These are phyloP conservation scores for Diaporthe vexans DNA, from an alignment of 2,329 filamentous ascomycete genomes.

Conservation along the genomic window DNA sequence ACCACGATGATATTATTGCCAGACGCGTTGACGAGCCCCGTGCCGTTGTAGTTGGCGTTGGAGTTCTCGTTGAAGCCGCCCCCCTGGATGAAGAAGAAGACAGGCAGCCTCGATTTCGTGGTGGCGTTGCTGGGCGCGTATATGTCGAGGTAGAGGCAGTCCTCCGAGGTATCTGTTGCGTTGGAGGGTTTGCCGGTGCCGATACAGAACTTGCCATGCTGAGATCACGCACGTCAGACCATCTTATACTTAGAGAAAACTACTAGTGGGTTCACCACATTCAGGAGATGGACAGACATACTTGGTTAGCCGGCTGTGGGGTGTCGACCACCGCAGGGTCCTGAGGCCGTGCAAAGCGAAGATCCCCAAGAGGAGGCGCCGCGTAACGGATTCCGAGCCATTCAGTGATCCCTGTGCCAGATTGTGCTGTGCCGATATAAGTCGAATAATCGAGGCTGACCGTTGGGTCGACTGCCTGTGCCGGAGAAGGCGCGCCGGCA, in stretches of 20 bases:
- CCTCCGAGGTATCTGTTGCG: slow-evolving; percentile 62
- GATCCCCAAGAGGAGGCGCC: slow-evolving; percentile 72
- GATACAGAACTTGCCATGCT: slow-evolving; percentile 49
- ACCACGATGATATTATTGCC: slow-evolving; percentile 76
- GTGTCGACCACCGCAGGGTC: slow-evolving; percentile 66
- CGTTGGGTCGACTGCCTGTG: slow-evolving; percentile 31
- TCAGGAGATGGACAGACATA: slow-evolving; percentile 46
- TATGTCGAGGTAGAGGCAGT: slow-evolving; percentile 79
- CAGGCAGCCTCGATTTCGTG: slow-evolving; percentile 56
- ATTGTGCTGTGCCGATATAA: slow-evolving; percentile 39
- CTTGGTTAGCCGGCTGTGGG: slow-evolving; percentile 66
- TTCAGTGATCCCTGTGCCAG: slow-evolving; percentile 36
- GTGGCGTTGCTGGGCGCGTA: slow-evolving; percentile 70
- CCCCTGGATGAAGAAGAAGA: slow-evolving; percentile 58
- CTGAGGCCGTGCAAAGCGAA: slow-evolving; percentile 76
- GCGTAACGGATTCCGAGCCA: slow-evolving; percentile 80
- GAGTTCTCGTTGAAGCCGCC: slow-evolving; percentile 65
- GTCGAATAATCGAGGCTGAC: slow-evolving; percentile 40
- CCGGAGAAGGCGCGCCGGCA: not conserved
- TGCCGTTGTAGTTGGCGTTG: slow-evolving; percentile 67
- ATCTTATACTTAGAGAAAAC: slow-evolving; percentile 62
- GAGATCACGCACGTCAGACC: slow-evolving; percentile 48
- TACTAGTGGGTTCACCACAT: not conserved
- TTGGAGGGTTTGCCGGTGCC: slow-evolving; percentile 47
- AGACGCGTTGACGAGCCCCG: slow-evolving; percentile 69